Conservation (phyloP, 345 rosid genomes). For the Eucalyptus paniculata region DNA sequence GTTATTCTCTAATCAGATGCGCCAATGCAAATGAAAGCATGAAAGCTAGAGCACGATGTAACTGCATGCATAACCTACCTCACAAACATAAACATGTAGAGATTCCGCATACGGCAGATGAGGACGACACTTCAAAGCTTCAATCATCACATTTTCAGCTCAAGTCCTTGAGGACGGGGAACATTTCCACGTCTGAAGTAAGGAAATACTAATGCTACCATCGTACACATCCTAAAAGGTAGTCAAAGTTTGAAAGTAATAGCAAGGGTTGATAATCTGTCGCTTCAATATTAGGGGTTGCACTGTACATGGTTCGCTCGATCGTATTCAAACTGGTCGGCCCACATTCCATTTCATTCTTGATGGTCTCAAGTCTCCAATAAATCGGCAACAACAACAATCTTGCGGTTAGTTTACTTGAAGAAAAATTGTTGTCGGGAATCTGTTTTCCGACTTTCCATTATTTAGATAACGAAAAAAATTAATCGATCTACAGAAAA, state of each 20-base stretch:
- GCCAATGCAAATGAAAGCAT: neutral
- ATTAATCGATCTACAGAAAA: neutral
- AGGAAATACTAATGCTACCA: neutral
- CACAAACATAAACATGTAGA: neutral
- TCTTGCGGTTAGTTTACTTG: neutral
- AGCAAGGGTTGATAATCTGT: neutral
- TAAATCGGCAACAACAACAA: neutral
- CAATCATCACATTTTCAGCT: neutral
- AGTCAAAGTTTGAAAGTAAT: neutral
- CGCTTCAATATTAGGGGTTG: neutral
- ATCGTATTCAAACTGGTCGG: neutral
- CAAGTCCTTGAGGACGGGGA: neutral
- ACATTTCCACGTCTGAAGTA: neutral
- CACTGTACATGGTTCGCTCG: neutral
- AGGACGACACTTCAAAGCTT: neutral
- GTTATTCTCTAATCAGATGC: neutral
- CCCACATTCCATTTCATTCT: neutral
- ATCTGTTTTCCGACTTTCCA: neutral
- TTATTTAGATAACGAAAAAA: neutral
- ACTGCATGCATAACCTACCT: neutral
- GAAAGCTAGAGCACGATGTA: neutral
- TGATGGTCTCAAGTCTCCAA: neutral
- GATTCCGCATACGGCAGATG: neutral
- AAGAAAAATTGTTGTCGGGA: rapidly evolving
- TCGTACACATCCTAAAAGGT: neutral